A percentile compares a stretch with the other conserved stretches of the same genome.
phyloP scores from a whole-genome alignment of 768 basidiomycete species.

The Auriculariales sp. region DNA sequence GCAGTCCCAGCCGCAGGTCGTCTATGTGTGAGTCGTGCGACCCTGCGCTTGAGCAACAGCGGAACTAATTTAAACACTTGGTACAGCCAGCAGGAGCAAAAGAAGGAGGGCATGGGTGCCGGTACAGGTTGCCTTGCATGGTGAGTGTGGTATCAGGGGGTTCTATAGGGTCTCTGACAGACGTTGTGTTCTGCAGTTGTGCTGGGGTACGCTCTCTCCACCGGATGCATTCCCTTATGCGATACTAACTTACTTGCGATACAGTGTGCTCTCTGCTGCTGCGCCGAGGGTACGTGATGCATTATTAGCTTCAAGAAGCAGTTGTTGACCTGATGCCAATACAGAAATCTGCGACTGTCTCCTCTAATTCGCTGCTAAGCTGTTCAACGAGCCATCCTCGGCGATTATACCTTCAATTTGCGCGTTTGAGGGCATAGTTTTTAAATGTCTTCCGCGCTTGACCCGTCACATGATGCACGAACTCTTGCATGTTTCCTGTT shows the following conservation, averaged over 20 bases:
- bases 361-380: no score
- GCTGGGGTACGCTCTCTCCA: slow-evolving; percentile 9
- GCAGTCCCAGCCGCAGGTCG: slow-evolving; percentile 62
- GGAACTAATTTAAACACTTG: background rate
- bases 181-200: slow-evolving; percentile 4
- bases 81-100: slow-evolving; percentile 19
- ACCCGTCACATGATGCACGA: background rate
- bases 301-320: no score
- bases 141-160: slow-evolving; percentile 7
- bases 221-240: slow-evolving; percentile 2
- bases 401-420: no score
- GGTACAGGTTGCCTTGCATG: slow-evolving; percentile 48
- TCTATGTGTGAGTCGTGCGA: slow-evolving; percentile 50
- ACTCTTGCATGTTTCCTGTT: background rate
- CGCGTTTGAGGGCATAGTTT: no score
- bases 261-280: slow-evolving; percentile 37
- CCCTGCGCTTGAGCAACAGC: background rate
- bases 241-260: slow-evolving; percentile 8
- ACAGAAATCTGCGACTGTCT: slow-evolving; percentile 65
- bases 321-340: no score
- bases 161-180: background rate
- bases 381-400: no score
- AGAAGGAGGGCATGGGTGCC: slow-evolving; percentile 29
- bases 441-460: background rate
- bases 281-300: slow-evolving; percentile 33